These are phyloP conservation scores for Boletus rubropictus DNA, from an alignment of 768 basidiomycete genomes.

Conservation along the genomic window DNA sequence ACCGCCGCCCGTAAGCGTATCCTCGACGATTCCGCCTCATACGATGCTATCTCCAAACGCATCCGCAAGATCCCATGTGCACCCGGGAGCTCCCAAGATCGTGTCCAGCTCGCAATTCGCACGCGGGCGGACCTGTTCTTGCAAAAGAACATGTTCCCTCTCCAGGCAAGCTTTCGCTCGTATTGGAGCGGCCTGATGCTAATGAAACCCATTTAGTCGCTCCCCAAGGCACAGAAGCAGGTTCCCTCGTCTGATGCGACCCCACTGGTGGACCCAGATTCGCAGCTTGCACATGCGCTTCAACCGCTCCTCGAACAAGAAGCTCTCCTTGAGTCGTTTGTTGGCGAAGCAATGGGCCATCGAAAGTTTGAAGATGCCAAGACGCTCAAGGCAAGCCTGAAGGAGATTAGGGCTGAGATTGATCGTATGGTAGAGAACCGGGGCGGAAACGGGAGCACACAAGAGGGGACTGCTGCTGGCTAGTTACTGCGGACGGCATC, in stretches of 20 bases:
- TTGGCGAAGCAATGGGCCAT: slow-evolving; percentile 83
- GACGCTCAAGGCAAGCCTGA: slow-evolving; percentile 70
- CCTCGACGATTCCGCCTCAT: slow-evolving; percentile 79
- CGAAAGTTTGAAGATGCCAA: slow-evolving; percentile 96
- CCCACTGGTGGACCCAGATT: slow-evolving; percentile 53
- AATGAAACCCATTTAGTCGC: slow-evolving; percentile 28
- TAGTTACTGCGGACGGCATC: background rate
- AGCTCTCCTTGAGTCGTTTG: slow-evolving; percentile 80
- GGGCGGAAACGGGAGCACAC: slow-evolving; percentile 7
- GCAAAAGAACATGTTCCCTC: slow-evolving; percentile 80
- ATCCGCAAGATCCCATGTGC: slow-evolving; percentile 69
- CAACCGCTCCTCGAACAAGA: slow-evolving; percentile 95
- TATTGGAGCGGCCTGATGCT: background rate
- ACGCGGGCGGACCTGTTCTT: slow-evolving; percentile 74
- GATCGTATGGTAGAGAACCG: slow-evolving; percentile 50
- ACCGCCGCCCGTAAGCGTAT: slow-evolving; percentile 71
- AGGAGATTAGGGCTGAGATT: slow-evolving; percentile 83
- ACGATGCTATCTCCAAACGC: slow-evolving; percentile 83
- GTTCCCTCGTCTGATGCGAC: slow-evolving; percentile 9
- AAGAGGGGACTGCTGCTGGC: background rate
- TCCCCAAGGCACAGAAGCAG: slow-evolving; percentile 44
- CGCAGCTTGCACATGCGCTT: slow-evolving; percentile 62
- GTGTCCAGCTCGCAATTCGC: slow-evolving; percentile 77
- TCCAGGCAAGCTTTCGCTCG: slow-evolving; percentile 18
- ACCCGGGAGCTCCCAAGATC: slow-evolving; percentile 69